These are phyloP conservation scores for Linderniella brevidens DNA, from an alignment of 257 asterid genomes.

Conservation along the genomic window DNA sequence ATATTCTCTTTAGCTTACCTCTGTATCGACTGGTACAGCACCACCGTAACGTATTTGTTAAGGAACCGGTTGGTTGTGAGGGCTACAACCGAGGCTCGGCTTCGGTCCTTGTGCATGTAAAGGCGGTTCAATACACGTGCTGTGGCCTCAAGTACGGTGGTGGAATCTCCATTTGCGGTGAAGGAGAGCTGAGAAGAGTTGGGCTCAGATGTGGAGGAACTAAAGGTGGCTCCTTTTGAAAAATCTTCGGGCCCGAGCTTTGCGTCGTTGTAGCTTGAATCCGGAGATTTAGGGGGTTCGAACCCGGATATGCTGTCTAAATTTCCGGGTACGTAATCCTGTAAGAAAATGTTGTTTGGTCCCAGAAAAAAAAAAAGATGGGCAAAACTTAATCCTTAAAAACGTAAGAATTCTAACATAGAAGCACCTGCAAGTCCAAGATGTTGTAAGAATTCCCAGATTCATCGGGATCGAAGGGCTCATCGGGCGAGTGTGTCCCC, in stretches of 20 bases:
- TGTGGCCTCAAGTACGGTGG: constrained; percentile 85
- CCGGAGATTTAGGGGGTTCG: constrained; percentile 92
- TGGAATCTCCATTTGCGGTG: constrained; percentile 69
- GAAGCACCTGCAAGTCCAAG: constrained; percentile 94
- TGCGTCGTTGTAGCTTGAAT: constrained; percentile 62
- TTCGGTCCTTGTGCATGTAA: constrained; percentile 88
- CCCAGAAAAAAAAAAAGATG: too few relatives aligned
- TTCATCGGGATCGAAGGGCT: constrained; percentile 69
- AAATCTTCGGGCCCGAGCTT: constrained; percentile 65
- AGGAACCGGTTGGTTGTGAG: constrained; percentile 79
- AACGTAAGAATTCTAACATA: too few relatives aligned
- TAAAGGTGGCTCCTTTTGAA: constrained; percentile 81
- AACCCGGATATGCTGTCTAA: constrained; percentile 75
- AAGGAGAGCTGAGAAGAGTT: constrained; percentile 66
- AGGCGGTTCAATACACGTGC: constrained; percentile 94
- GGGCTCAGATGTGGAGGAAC: constrained; percentile 79
- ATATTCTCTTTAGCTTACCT: too few relatives aligned
- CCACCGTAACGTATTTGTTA: constrained; percentile 87
- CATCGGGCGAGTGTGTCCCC: constrained; percentile 71
- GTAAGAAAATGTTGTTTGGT: constrained; percentile 20
- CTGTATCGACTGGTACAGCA: constrained; percentile 94
- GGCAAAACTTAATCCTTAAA: too few relatives aligned
- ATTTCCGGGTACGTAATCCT: constrained; percentile 96
- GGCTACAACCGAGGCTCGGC: constrained; percentile 77
- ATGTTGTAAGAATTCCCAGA: constrained; percentile 70